Evolutionary conservation across 163 green algal genomes (phyloP).

Genomic region (Volvox carteri): DNA sequence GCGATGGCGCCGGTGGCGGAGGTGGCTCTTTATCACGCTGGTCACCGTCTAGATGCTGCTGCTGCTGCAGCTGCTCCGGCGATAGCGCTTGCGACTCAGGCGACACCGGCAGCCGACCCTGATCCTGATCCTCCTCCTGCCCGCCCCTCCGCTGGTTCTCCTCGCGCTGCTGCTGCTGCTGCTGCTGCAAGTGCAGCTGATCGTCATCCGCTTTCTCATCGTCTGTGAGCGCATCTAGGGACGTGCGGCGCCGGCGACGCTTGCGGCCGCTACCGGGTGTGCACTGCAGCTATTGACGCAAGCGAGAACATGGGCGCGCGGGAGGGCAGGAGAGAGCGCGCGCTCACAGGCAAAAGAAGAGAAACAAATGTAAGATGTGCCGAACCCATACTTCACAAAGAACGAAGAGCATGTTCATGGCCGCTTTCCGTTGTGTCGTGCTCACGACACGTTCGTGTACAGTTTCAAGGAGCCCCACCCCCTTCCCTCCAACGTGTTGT

Average conservation of each 20-base stretch:
- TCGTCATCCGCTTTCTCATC: neutral
- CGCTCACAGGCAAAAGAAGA: too few species aligned
- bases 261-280: neutral
- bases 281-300: neutral
- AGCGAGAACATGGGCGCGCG: too few species aligned
- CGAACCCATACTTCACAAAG: too few species aligned
- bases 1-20: neutral
- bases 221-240: neutral
- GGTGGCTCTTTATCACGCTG: too few species aligned
- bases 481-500: too few species aligned
- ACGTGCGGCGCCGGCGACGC: neutral
- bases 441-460: too few species aligned
- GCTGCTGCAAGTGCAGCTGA: conserved; percentile 7
- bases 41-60: too few species aligned
- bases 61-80: neutral
- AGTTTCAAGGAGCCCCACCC: too few species aligned
- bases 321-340: too few species aligned
- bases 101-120: neutral
- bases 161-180: conserved; percentile 20
- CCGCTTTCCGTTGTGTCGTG: too few species aligned
- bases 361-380: too few species aligned
- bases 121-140: neutral
- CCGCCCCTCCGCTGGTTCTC: neutral
- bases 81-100: neutral
- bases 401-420: too few species aligned